Percentiles rank a stretch among this genome's conserved stretches.
Evolutionary conservation across 2,329 filamentous ascomycete genomes (phyloP).

Genomic region (Exophiala bonariae): DNA sequence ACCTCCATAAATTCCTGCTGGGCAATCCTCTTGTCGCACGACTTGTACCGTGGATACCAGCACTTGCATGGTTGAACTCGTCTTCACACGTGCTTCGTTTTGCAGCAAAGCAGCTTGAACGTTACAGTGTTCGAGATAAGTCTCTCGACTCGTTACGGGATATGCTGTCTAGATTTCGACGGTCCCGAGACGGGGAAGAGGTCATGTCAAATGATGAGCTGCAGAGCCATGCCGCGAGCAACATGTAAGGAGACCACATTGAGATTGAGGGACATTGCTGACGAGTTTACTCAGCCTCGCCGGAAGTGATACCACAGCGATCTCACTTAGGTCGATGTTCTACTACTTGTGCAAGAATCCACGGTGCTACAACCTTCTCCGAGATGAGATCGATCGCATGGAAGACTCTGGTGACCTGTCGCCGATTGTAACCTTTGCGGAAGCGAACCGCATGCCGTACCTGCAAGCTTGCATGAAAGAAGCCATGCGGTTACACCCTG

Average conservation of each 20-base stretch:
- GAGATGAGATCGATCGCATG: conserved; percentile 17
- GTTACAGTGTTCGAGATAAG: conserved; percentile 10
- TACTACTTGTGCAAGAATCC: conserved; percentile 51
- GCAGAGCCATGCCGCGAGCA: conserved; percentile 19
- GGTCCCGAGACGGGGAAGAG: conserved; percentile 17
- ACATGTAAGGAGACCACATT: conserved; percentile 17
- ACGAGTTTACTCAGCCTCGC: conserved; percentile 13
- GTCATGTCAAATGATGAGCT: conserved; percentile 20
- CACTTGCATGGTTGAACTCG: conserved; percentile 18
- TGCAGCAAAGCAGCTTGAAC: conserved; percentile 18
- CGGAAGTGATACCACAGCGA: conserved; percentile 23
- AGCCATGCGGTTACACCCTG: conserved; percentile 25
- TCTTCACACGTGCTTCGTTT: conserved; percentile 19
- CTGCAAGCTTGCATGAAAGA: conserved; percentile 35
- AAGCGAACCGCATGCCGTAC: conserved; percentile 35
- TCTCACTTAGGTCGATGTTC: conserved; percentile 27
- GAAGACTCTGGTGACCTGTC: conserved; percentile 16
- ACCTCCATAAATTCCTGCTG: conserved; percentile 15
- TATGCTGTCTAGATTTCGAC: conserved; percentile 20
- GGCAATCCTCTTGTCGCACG: conserved; percentile 11
- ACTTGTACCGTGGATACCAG: conserved; percentile 14
- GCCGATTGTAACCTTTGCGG: conserved; percentile 18
- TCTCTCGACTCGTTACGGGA: conserved; percentile 12
- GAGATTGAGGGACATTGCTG: not conserved
- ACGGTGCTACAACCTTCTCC: conserved; percentile 11